Conservation (phyloP, 257 asterid species). For the Orobanche coerulescens region DNA sequence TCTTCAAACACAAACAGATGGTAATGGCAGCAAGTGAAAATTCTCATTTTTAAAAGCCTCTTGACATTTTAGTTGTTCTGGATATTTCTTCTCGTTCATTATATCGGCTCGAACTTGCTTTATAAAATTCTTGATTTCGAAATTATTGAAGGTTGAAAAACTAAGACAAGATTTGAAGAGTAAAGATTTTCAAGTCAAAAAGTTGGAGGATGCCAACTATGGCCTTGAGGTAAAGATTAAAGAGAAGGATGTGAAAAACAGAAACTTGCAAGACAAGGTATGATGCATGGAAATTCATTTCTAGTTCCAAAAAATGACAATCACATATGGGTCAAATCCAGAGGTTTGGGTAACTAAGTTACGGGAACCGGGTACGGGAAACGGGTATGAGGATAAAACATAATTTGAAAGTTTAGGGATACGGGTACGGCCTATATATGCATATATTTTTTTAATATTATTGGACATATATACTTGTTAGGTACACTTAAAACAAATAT, state of each 20-base stretch:
- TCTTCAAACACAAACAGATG: constrained; percentile 75
- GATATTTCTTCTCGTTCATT: not conserved
- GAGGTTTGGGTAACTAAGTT: too few relatives aligned
- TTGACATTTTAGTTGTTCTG: not conserved
- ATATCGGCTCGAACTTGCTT: not conserved
- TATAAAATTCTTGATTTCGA: not conserved
- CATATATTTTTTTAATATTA: too few relatives aligned
- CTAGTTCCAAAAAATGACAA: not conserved
- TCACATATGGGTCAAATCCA: too few relatives aligned
- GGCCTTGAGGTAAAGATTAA: constrained; percentile 71
- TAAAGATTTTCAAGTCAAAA: constrained; percentile 66
- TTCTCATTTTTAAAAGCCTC: too few relatives aligned
- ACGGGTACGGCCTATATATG: too few relatives aligned
- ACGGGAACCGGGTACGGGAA: too few relatives aligned
- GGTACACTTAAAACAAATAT: too few relatives aligned
- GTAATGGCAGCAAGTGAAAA: constrained; percentile 30
- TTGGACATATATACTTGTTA: too few relatives aligned
- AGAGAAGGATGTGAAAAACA: constrained; percentile 65
- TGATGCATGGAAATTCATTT: not conserved
- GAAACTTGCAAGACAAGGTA: constrained; percentile 94
- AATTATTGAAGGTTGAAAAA: constrained; percentile 63
- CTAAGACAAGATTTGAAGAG: constrained; percentile 68
- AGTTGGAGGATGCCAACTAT: constrained; percentile 80
- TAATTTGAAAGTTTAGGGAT: too few relatives aligned
- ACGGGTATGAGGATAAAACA: too few relatives aligned